A percentile compares a stretch with the other conserved stretches of the same genome.
These are phyloP conservation scores for Botryotinia globosa DNA, from an alignment of 2,329 filamentous ascomycete species.

Conservation along the genomic window DNA sequence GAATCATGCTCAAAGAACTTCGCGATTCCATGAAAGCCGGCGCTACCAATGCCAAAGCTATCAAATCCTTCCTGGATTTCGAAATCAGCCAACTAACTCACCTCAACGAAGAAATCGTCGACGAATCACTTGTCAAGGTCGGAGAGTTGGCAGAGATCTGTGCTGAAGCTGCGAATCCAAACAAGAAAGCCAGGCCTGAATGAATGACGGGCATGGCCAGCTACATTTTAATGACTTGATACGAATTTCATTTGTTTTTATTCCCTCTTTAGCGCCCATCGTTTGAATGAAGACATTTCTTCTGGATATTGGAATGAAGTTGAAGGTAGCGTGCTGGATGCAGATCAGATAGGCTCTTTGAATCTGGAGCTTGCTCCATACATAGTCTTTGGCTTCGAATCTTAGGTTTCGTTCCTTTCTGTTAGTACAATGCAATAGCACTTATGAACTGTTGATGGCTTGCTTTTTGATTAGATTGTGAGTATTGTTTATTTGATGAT, in stretches of 20 bases:
- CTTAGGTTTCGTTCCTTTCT: background rate
- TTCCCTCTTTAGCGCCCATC: constrained; percentile 1
- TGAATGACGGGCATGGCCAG: constrained; percentile 4
- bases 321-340: background rate
- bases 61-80: constrained; percentile 41
- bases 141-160: constrained; percentile 35
- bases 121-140: constrained; percentile 35
- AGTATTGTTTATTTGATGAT: background rate
- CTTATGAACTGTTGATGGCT: background rate
- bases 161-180: constrained; percentile 26
- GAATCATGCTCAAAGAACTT: constrained; percentile 38
- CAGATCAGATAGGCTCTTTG: background rate
- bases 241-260: constrained; percentile 23
- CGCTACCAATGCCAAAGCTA: constrained; percentile 38
- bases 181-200: constrained; percentile 28
- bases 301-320: background rate
- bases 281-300: background rate
- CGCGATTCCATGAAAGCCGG: constrained; percentile 39
- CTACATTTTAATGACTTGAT: background rate
- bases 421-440: constrained; percentile 5
- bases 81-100: constrained; percentile 37
- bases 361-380: background rate
- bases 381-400: background rate
- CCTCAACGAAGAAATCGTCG: constrained; percentile 39
- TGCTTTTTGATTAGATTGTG: background rate